These are phyloP conservation scores for Mrakia blollopis DNA, from an alignment of 768 basidiomycete species.

Conservation along the genomic window DNA sequence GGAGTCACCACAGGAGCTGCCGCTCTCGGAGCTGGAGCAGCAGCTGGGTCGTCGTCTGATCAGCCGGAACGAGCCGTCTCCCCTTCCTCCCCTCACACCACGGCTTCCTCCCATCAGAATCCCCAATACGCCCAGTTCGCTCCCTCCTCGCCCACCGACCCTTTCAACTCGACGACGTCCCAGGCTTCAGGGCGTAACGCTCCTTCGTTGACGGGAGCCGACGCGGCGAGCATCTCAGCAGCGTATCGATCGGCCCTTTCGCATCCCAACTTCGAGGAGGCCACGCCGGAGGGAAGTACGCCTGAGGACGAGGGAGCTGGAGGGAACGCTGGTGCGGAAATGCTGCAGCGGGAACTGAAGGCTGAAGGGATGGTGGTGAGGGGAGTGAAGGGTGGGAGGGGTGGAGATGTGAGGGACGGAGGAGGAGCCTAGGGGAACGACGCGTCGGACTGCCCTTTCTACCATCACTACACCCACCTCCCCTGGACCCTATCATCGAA, in stretches of 20 bases:
- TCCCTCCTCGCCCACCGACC: not conserved
- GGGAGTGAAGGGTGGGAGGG: conserved; percentile 22
- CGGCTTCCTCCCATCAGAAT: conserved; percentile 14
- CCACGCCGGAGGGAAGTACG: not conserved
- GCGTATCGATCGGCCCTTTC: conserved; percentile 22
- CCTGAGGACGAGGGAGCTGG: conserved; percentile 15
- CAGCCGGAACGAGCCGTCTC: not conserved
- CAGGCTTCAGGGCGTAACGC: not conserved
- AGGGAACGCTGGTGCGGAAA: conserved; percentile 4
- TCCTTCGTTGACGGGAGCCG: conserved; percentile 10
- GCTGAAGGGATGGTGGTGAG: conserved; percentile 15
- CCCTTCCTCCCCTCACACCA: not conserved
- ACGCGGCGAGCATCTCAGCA: conserved; percentile 22
- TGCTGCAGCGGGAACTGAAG: conserved; percentile 22
- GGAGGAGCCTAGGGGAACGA: not conserved
- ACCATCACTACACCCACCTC: no score
- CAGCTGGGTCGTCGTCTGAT: not conserved
- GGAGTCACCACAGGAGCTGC: conserved; percentile 13
- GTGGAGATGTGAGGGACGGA: conserved; percentile 13
- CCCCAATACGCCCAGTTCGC: not conserved
- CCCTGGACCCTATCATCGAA: no score
- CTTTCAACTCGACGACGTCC: not conserved
- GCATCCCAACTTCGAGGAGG: conserved; percentile 23
- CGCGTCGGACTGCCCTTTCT: no score
- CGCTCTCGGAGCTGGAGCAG: not conserved